Evolutionary conservation across 2,329 filamentous ascomycete genomes (phyloP).

Genomic region (Fusarium zealandicum): DNA sequence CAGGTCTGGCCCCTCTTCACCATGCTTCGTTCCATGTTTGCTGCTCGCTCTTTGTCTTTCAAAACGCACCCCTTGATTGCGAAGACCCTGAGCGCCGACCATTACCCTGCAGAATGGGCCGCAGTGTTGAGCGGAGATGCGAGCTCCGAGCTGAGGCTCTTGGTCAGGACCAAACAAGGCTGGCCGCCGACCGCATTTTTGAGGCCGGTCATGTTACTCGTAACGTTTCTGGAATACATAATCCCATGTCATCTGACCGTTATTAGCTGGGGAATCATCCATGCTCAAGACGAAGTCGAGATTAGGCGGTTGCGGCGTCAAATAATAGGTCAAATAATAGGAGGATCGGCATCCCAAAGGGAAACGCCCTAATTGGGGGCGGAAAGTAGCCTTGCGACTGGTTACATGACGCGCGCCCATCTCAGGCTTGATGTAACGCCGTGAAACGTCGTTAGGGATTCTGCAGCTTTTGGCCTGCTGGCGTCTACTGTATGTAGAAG

Average conservation of each 20-base stretch:
- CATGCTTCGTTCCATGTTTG: too few relatives aligned
- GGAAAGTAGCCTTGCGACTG: conserved; percentile 25
- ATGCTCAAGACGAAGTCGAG: conserved; percentile 4
- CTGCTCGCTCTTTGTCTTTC: too few relatives aligned
- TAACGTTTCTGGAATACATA: conserved; percentile 35
- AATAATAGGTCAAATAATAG: conserved; percentile 34
- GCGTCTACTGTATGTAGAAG: conserved; percentile 15
- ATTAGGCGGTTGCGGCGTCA: conserved; percentile 30
- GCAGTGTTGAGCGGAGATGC: neutral
- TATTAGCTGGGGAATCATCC: too few relatives aligned
- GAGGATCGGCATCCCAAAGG: conserved; percentile 34
- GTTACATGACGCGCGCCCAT: conserved; percentile 16
- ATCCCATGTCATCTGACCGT: conserved; percentile 8
- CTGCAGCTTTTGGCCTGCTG: neutral
- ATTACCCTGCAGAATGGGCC: neutral
- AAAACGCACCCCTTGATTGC: too few relatives aligned
- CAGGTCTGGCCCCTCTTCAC: too few relatives aligned
- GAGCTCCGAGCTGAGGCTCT: neutral
- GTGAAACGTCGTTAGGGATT: conserved; percentile 32
- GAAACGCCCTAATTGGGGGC: conserved; percentile 11
- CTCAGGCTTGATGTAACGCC: conserved; percentile 17
- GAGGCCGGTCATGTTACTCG: conserved; percentile 1
- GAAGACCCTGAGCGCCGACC: too few relatives aligned
- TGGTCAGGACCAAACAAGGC: neutral
- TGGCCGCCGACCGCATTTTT: conserved; percentile 15